Evolutionary conservation across 352 stramenopile species (phyloP).

Genomic region (Globisporangium iwayamae): DNA sequence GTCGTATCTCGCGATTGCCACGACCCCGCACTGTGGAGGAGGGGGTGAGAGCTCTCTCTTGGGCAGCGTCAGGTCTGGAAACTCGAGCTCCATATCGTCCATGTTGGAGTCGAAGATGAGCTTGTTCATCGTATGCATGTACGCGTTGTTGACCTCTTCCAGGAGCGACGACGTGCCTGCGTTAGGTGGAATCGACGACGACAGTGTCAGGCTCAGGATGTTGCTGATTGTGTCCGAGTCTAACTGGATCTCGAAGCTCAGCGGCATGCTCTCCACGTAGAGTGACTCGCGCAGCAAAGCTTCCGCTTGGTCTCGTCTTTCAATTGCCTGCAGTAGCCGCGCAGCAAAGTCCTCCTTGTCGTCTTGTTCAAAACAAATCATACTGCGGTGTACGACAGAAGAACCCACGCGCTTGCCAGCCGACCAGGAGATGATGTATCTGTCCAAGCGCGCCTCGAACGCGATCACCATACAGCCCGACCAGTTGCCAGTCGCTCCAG

Average conservation of each 20-base stretch:
- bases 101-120: slow-evolving; percentile 85
- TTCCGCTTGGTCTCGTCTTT: slow-evolving; percentile 58
- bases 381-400: slow-evolving; percentile 50
- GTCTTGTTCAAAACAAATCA: slow-evolving; percentile 67
- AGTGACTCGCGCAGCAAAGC: slow-evolving; percentile 55
- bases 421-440: slow-evolving; percentile 74
- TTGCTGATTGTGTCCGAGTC: slow-evolving; percentile 66
- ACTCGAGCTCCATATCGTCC: slow-evolving; percentile 56
- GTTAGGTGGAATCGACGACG: slow-evolving; percentile 47
- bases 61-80: slow-evolving; percentile 48
- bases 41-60: slow-evolving; percentile 16
- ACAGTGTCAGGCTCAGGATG: slow-evolving; percentile 70
- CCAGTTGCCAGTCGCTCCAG: slow-evolving; percentile 59
- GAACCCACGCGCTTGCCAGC: slow-evolving; percentile 70
- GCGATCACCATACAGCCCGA: slow-evolving; percentile 73
- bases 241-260: slow-evolving; percentile 59
- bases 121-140: slow-evolving; percentile 93
- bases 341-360: slow-evolving; percentile 42
- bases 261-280: slow-evolving; percentile 77
- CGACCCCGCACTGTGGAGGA: slow-evolving; percentile 48
- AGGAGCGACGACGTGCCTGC: slow-evolving; percentile 63
- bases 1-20: slow-evolving; percentile 50
- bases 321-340: slow-evolving; percentile 32
- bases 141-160: slow-evolving; percentile 89
- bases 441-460: slow-evolving; percentile 38